phyloP scores from a whole-genome alignment of 2,329 filamentous ascomycete genomes.

The Verruconis gallopava region DNA sequence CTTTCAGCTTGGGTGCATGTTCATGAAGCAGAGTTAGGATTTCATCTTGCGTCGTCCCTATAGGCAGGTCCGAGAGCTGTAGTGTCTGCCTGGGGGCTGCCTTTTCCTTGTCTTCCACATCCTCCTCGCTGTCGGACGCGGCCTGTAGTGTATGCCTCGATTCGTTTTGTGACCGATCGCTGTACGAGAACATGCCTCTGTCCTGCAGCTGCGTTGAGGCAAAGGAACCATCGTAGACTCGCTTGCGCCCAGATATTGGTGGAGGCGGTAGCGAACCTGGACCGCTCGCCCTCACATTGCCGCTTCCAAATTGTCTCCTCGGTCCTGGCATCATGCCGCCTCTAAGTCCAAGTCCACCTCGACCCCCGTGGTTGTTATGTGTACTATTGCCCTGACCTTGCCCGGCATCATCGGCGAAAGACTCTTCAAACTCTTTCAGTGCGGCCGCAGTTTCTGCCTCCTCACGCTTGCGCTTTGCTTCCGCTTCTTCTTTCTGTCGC shows the following conservation, averaged over 20 bases:
- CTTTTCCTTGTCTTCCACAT: constrained; percentile 32
- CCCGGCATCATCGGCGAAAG: constrained; percentile 17
- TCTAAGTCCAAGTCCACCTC: constrained; percentile 33
- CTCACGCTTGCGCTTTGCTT: constrained; percentile 75
- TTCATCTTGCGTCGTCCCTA: constrained; percentile 35
- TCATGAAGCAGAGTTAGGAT: constrained; percentile 33
- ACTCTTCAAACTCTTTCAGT: constrained; percentile 78
- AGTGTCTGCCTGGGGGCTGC: constrained; percentile 42
- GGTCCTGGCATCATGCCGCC: constrained; percentile 15
- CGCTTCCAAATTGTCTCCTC: constrained; percentile 45
- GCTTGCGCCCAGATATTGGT: constrained; percentile 28
- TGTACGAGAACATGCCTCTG: constrained; percentile 29
- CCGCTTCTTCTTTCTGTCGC: constrained; percentile 74
- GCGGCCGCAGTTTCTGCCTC: constrained; percentile 78
- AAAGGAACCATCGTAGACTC: constrained; percentile 29
- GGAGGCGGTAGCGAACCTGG: constrained; percentile 36
- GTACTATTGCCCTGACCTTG: background rate
- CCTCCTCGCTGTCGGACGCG: constrained; percentile 29
- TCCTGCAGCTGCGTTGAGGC: constrained; percentile 15
- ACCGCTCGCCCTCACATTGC: constrained; percentile 34
- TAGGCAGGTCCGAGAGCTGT: constrained; percentile 41
- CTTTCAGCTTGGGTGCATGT: constrained; percentile 39
- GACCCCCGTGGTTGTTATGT: background rate
- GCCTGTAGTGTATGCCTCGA: constrained; percentile 27
- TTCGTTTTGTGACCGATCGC: constrained; percentile 22